A percentile compares a stretch with the other conserved stretches of the same genome.
phyloP scores from a whole-genome alignment of 192 early-diverging fungal species.

The Geranomyces michiganensis region DNA sequence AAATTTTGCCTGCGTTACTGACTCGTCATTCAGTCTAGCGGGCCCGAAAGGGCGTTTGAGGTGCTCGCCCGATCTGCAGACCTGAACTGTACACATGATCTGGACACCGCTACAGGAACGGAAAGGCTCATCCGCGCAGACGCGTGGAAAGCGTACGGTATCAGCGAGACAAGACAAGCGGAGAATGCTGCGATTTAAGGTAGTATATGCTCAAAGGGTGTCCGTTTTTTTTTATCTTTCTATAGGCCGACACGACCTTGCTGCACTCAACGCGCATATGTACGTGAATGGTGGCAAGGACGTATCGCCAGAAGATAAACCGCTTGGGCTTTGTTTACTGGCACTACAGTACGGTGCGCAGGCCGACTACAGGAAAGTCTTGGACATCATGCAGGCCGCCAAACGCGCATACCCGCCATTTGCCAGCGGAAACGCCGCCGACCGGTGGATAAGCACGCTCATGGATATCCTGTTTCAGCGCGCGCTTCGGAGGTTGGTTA shows the following conservation, averaged over 20 bases:
- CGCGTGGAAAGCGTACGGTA: neutral
- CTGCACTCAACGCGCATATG: neutral
- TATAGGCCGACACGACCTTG: neutral
- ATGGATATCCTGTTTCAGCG: constrained; percentile 8
- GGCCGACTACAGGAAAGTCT: neutral
- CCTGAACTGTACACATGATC: neutral
- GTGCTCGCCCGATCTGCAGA: neutral
- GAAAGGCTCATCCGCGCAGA: neutral
- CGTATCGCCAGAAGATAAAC: constrained; percentile 1
- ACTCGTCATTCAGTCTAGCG: neutral
- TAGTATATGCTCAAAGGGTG: too few species aligned
- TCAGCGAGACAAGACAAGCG: neutral
- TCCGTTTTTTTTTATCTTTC: neutral
- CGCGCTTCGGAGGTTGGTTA: constrained; percentile 1
- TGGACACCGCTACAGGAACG: neutral
- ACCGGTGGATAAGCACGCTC: constrained; percentile 2
- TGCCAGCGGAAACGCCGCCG: constrained; percentile 7
- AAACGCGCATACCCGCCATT: constrained; percentile 12
- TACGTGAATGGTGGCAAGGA: neutral
- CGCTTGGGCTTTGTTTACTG: constrained; percentile 7
- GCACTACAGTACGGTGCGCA: constrained; percentile 12
- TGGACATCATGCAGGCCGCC: neutral
- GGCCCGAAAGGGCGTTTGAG: neutral
- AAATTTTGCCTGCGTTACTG: neutral
- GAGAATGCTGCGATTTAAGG: too few species aligned